These are phyloP conservation scores for Dactylellina haptotyla DNA, from an alignment of 2,329 filamentous ascomycete species.

Conservation along the genomic window DNA sequence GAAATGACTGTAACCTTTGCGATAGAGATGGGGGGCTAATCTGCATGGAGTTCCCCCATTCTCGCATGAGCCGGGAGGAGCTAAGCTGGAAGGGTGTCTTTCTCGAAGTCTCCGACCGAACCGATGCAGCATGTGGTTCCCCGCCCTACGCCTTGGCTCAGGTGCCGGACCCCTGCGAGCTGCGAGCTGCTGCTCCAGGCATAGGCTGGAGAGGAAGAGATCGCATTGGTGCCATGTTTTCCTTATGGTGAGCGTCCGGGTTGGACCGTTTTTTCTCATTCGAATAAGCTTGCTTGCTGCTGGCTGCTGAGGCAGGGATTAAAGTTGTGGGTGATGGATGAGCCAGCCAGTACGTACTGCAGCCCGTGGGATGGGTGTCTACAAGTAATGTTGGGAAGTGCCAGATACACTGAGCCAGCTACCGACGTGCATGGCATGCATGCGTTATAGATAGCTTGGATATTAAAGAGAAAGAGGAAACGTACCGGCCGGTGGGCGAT, in stretches of 20 bases:
- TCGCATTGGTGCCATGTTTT: constrained; percentile 34
- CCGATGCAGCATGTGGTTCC: constrained; percentile 54
- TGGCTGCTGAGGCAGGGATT: constrained; percentile 40
- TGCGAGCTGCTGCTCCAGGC: background rate
- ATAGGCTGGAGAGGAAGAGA: constrained; percentile 2
- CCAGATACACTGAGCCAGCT: no score
- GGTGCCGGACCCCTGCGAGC: background rate
- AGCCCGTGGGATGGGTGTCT: no score
- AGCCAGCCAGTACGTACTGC: no score
- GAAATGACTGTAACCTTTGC: no score
- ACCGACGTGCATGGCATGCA: no score
- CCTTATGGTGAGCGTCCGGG: constrained; percentile 14
- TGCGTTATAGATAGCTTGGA: no score
- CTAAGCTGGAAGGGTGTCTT: constrained; percentile 27
- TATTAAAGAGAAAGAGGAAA: no score
- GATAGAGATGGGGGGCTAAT: constrained; percentile 5
- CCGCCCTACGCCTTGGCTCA: constrained; percentile 49
- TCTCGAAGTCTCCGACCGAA: constrained; percentile 54
- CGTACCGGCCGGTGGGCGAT: no score
- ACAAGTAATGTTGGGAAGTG: no score
- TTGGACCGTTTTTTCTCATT: no score
- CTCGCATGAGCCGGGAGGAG: constrained; percentile 41
- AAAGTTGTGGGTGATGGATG: constrained; percentile 20
- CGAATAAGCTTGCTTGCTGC: no score
- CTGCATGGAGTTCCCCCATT: constrained; percentile 53